Percentiles rank a stretch among this genome's conserved stretches.
These are phyloP conservation scores for Thuja plicata DNA, from an alignment of 83 land plant species.

Conservation along the genomic window DNA sequence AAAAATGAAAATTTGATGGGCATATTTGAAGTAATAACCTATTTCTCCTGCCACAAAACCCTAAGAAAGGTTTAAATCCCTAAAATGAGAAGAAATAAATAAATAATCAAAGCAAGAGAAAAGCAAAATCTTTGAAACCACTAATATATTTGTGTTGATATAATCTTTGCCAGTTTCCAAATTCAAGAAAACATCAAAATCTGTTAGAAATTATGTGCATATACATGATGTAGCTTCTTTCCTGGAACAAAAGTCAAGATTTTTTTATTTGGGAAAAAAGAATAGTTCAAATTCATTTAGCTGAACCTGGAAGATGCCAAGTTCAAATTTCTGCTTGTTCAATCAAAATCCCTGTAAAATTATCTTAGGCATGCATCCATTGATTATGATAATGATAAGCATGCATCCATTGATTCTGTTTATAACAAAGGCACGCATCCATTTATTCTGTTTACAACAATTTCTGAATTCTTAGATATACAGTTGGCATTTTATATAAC, in stretches of 20 bases:
- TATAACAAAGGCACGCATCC: background rate
- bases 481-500: background rate
- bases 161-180: background rate
- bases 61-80: background rate
- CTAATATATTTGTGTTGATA: background rate
- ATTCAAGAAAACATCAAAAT: background rate
- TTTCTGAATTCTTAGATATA: constrained; percentile 1
- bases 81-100: too few relatives aligned
- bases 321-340: background rate
- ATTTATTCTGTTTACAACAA: background rate
- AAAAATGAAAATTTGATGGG: background rate
- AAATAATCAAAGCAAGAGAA: background rate
- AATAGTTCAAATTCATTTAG: background rate
- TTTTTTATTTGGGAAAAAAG: too few relatives aligned
- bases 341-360: background rate
- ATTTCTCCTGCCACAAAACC: background rate
- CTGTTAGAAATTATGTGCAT: background rate
- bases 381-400: too few relatives aligned
- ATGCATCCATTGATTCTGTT: too few relatives aligned
- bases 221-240: too few relatives aligned
- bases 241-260: too few relatives aligned
- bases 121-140: background rate
- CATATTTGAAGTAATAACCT: background rate
- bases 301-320: background rate
- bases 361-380: background rate